These are phyloP conservation scores for Periconia macrospinosa DNA, from an alignment of 2,329 filamentous ascomycete genomes.

Conservation along the genomic window DNA sequence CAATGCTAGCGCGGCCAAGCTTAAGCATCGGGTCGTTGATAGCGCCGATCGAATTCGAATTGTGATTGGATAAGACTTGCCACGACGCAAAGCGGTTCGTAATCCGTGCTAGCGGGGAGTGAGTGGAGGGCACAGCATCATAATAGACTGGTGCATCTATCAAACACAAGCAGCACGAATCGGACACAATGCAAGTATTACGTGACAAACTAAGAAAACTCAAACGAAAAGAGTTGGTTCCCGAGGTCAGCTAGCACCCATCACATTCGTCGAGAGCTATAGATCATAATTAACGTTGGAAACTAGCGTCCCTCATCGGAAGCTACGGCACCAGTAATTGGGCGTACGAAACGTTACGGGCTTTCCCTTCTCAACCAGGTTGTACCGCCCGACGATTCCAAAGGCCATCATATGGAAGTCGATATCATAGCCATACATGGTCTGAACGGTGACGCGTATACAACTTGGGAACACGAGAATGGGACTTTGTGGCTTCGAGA, in stretches of 20 bases:
- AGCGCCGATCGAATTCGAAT: too few relatives aligned
- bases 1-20: too few relatives aligned
- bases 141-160: neutral
- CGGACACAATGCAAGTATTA: constrained; percentile 7
- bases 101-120: too few relatives aligned
- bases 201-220: constrained; percentile 11
- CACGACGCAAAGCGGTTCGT: too few relatives aligned
- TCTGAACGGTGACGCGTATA: constrained; percentile 43
- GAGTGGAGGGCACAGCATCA: too few relatives aligned
- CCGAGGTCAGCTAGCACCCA: constrained; percentile 8
- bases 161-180: neutral
- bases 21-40: too few relatives aligned
- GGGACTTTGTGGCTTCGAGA: constrained; percentile 41
- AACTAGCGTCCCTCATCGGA: constrained; percentile 2
- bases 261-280: constrained; percentile 3
- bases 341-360: constrained; percentile 11
- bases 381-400: constrained; percentile 5
- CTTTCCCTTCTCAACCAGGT: constrained; percentile 14
- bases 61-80: too few relatives aligned
- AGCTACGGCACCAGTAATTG: constrained; percentile 3
- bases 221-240: constrained; percentile 11
- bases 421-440: constrained; percentile 48
- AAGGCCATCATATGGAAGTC: constrained; percentile 12
- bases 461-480: constrained; percentile 43
- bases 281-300: constrained; percentile 4